Conservation (phyloP, 106 monocot species). For the Amphibolis antarctica region DNA sequence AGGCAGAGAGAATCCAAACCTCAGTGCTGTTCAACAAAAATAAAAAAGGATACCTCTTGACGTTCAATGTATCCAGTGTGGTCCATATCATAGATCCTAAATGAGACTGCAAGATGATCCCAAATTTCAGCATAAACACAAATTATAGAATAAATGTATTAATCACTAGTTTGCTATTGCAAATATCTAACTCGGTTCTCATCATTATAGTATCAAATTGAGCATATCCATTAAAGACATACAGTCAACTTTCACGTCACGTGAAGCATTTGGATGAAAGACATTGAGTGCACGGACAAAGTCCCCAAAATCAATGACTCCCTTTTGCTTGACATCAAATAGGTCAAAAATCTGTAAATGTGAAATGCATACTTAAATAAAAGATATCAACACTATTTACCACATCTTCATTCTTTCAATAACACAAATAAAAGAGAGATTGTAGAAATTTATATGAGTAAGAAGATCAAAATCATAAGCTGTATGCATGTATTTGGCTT, state of each 20-base stretch:
- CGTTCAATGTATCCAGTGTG: constrained; percentile 83
- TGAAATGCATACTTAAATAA: background rate
- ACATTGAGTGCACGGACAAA: constrained; percentile 14
- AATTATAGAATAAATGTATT: background rate
- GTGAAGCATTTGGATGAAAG: constrained; percentile 14
- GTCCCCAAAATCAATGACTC: constrained; percentile 17
- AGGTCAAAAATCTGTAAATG: constrained; percentile 12
- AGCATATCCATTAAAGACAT: background rate
- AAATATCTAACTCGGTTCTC: too few relatives aligned
- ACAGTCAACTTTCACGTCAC: constrained; percentile 16
- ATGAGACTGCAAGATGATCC: constrained; percentile 47
- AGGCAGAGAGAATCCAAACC: background rate
- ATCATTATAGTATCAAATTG: background rate
- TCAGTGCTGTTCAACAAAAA: background rate
- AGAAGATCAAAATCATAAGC: too few relatives aligned
- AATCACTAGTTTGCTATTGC: background rate
- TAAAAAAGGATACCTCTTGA: constrained; percentile 50
- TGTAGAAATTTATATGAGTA: too few relatives aligned
- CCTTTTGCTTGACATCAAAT: constrained; percentile 16
- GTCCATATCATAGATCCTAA: constrained; percentile 78
- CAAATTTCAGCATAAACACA: background rate
- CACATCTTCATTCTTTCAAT: background rate
- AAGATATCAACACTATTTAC: background rate
- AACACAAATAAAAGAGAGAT: background rate
- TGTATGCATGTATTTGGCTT: too few relatives aligned